Evolutionary conservation across 805 yeast genomes (phyloP), one percentile per base, ranked within the genome.

Genomic region (Yarrowia keelungensis): DNA sequence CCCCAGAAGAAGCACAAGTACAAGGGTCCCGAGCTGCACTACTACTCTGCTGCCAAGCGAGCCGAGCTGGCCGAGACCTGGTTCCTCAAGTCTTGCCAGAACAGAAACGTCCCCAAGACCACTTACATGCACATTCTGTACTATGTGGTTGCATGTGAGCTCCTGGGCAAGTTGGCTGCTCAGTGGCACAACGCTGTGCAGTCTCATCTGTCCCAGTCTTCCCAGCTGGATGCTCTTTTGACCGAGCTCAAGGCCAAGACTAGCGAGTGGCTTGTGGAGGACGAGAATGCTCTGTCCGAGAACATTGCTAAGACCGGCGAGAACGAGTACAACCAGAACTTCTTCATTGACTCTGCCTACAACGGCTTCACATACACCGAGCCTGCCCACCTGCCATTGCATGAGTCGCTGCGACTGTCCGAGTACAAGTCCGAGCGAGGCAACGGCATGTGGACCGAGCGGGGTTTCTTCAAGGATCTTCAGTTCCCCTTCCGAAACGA

Each of bases 291-390:
- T 8, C 47, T 56, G 22, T 56, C 62, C 8, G 62, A 56, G 47
- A 56, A 41, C 47, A 56, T 56, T n/a, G 62, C 62, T 39, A 41
- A 42, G 39, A 56, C 62, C 4, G 62, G 47, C 8, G 62, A 56
- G 47, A 56, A 56, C 47, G 62, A 56, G 62, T 56, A 56, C 62
- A 56, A 56, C 62, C 46, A 41, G 62, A 56, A 56, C 47, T 56
- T 56, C 43, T 56, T 41, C 47, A n/a, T 56, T n/a, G 62, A 56
- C 15, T 41, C 46, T 3, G 62, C 62, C 39, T 56, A 56, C 62
- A 56, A 56, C 36, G 62, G 62, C 9, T 56, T 56, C 38, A 41
- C 62, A 1, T 56, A 56, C 62, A 5, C 38, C 11, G 47, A 56
- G 38, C 22, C 62, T 41, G 62, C 62, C 5, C n/a, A 35, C 14